These are phyloP conservation scores for Byssochlamys sp. DNA, from an alignment of 2,329 filamentous ascomycete genomes.

Conservation along the genomic window DNA sequence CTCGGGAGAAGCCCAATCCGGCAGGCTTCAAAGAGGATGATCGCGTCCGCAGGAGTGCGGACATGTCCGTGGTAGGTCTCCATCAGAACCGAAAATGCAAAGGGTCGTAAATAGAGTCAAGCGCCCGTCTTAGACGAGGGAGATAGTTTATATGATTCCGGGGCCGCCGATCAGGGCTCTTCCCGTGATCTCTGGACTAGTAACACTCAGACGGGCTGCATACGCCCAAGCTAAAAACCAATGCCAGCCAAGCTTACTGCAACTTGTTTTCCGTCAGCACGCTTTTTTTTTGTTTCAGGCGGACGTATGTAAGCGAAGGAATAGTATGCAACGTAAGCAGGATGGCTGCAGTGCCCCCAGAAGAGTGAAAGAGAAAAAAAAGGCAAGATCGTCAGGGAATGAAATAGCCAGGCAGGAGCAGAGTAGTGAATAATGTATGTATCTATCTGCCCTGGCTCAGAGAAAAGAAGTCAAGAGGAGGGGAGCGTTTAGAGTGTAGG, in stretches of 20 bases:
- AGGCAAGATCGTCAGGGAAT: neutral
- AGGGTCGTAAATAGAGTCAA: neutral
- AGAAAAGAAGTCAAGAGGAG: neutral
- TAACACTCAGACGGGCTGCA: neutral
- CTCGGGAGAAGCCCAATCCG: slow-evolving; percentile 77
- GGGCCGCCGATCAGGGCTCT: neutral
- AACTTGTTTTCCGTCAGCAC: neutral
- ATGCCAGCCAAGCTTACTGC: neutral
- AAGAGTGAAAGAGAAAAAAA: neutral
- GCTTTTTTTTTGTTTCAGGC: neutral
- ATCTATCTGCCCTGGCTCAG: neutral
- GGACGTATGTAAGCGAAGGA: neutral
- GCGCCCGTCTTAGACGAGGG: neutral
- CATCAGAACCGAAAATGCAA: slow-evolving; percentile 48
- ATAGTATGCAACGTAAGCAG: neutral
- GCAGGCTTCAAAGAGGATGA: slow-evolving; percentile 97
- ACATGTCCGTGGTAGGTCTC: slow-evolving; percentile 95
- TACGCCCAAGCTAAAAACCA: neutral
- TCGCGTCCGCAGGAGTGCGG: slow-evolving; percentile 89
- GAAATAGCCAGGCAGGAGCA: neutral
- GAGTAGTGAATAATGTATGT: too few species aligned
- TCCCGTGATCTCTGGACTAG: neutral
- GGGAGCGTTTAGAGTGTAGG: neutral
- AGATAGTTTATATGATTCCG: neutral
- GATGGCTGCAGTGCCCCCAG: neutral